Base-by-base conservation (phyloP, 768 basidiomycete genomes). In the Hygrocybe punicea region DNA sequence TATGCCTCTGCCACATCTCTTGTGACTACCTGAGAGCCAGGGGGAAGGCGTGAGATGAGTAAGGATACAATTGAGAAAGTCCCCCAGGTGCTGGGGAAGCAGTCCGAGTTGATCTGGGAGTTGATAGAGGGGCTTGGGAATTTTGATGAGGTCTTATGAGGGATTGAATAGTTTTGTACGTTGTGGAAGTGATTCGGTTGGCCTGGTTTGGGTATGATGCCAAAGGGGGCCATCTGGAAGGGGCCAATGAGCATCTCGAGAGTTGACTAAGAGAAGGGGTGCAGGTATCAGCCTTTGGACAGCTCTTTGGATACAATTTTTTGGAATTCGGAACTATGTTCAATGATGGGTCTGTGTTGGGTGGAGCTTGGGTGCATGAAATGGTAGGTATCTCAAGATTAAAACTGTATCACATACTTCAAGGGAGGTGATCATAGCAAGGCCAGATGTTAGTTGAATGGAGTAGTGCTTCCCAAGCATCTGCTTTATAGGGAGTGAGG, bases 1-100 rank as follows among this genome's bases (percentile, higher is more conserved):
- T 73, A 75, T 0, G 73, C 76, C 51, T 74, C 70, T 0, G 68
- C 58, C 0, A 76, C 62, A 39, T 76, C 75, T 0, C 65, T 60
- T 0, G 65, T 63, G 0, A 64, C 71, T 1, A 49, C 67, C 61
- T 77, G 66, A 0, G 71, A 67, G 0, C 64, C 66, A 1, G 66
- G 69, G 2, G 74, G 74, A 0, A 74, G 68, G 2, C 46, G 21
- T 2, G 47, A 58, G 17, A 69, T 59, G 1, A 69, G 37, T 21
- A 65, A 52, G 8, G 56, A 60, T 1, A 72, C 51, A 1, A 60
- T 51, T 2, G 58, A 13, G 56, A 73, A 73, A 0, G 69, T 71
- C 0, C 72, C 68, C 66, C 69, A 74, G 3, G 67, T 67, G 49
- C 65, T 67, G 0, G 73, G 72, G 36, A 56, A 74, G 5, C 65